phyloP scores from a whole-genome alignment of 2,329 filamentous ascomycete genomes.

The Aspergillus flavus region DNA sequence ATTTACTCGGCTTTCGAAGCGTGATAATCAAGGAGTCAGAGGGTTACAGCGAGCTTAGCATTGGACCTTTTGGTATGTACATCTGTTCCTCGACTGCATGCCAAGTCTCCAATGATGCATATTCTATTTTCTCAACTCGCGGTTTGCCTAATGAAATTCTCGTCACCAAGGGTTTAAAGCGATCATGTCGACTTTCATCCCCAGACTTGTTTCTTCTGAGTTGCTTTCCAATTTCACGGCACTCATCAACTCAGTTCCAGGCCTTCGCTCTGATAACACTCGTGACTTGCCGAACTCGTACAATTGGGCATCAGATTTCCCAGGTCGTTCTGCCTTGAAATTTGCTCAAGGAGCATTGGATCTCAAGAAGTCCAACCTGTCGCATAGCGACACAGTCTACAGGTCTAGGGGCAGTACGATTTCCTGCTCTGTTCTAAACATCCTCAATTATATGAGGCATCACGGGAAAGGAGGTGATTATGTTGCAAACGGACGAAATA shows the following conservation, averaged over 20 bases:
- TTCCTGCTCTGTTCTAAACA: background rate
- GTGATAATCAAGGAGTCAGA: constrained; percentile 3
- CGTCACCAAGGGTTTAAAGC: background rate
- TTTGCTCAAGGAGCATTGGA: background rate
- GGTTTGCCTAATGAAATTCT: background rate
- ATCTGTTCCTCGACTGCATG: background rate
- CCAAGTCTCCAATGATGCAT: background rate
- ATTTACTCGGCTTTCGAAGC: background rate
- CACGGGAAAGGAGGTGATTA: background rate
- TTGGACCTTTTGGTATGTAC: background rate
- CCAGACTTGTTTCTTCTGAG: background rate
- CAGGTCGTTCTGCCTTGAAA: background rate
- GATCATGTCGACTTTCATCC: background rate
- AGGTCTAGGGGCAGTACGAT: background rate
- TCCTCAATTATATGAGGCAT: background rate
- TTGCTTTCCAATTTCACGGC: background rate
- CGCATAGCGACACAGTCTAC: background rate
- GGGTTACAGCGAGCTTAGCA: background rate
- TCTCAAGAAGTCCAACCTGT: background rate
- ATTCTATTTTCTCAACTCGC: background rate
- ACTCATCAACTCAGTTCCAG: background rate
- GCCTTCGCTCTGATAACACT: background rate
- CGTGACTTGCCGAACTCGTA: background rate
- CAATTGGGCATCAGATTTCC: background rate
- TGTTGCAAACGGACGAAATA: too few relatives aligned